Percentiles rank a stretch among this genome's conserved stretches.
Conservation (phyloP, 2,329 filamentous ascomycete species). For the Huntiella savannae region DNA sequence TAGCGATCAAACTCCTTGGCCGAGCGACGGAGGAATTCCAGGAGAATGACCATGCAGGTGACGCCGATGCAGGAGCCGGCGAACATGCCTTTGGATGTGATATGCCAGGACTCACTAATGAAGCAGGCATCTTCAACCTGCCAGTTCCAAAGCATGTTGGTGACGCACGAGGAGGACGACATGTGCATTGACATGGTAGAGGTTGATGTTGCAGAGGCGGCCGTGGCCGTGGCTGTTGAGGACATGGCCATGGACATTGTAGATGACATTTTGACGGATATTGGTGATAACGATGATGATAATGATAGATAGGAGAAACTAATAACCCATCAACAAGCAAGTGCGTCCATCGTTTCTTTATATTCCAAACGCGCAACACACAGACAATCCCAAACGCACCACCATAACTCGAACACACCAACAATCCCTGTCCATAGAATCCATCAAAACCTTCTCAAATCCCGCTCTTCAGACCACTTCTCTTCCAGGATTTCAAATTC, state of each 20-base stretch:
- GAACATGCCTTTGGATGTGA: conserved; percentile 52
- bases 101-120: conserved; percentile 48
- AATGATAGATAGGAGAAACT: too few relatives aligned
- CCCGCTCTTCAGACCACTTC: too few relatives aligned
- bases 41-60: conserved; percentile 49
- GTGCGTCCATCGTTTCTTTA: neutral
- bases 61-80: conserved; percentile 65
- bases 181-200: conserved; percentile 10
- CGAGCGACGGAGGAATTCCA: conserved; percentile 53
- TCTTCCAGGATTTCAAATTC: too few relatives aligned
- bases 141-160: conserved; percentile 67
- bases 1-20: conserved; percentile 55
- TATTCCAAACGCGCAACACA: neutral
- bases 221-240: conserved; percentile 10
- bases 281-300: neutral
- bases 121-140: conserved; percentile 55
- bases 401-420: too few relatives aligned
- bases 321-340: neutral
- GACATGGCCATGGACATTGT: conserved; percentile 6
- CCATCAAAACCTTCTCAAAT: too few relatives aligned
- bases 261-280: neutral
- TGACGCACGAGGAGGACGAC: conserved; percentile 12
- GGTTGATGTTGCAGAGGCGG: conserved; percentile 9
- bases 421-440: too few relatives aligned
- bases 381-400: neutral